Evolutionary conservation across 139 green algal genomes (phyloP).

Genomic region (Haematococcus lacustris): DNA sequence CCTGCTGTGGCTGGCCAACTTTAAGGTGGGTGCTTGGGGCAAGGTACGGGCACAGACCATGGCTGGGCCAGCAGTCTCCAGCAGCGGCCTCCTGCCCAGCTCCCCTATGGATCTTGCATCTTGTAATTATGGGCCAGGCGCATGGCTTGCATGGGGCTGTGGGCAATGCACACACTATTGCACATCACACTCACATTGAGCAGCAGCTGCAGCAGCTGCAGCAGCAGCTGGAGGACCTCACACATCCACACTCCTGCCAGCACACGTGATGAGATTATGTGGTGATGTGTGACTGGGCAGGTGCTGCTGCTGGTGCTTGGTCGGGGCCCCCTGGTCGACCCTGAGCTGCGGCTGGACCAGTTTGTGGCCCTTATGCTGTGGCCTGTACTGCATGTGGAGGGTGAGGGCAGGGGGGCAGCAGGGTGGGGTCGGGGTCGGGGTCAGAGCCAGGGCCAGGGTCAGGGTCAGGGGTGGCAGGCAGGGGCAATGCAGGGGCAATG

Average conservation of each 20-base stretch:
- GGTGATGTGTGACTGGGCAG: not conserved
- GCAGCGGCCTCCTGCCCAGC: not conserved
- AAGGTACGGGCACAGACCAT: not conserved
- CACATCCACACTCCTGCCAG: not conserved
- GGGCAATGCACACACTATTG: not conserved
- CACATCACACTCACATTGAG: not conserved
- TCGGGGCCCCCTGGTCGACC: constrained; percentile 12
- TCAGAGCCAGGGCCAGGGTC: no score
- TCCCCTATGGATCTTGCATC: no score
- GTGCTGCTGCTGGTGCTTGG: constrained; percentile 4
- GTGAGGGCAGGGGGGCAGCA: no score
- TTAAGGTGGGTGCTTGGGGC: constrained; percentile 7
- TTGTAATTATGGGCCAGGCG: no score
- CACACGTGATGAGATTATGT: not conserved
- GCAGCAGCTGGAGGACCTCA: not conserved
- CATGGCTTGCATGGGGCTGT: not conserved
- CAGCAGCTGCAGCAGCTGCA: not conserved
- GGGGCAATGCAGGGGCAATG: no score
- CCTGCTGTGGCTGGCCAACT: constrained; percentile 19
- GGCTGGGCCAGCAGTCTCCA: not conserved
- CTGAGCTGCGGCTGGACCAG: constrained; percentile 13
- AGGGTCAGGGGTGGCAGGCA: no score
- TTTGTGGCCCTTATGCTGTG: constrained; percentile 21
- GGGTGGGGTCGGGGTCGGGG: no score
- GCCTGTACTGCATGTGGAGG: constrained; percentile 14